These are phyloP conservation scores for Cladobotryum protrusum DNA, from an alignment of 2,329 filamentous ascomycete species.

Conservation along the genomic window DNA sequence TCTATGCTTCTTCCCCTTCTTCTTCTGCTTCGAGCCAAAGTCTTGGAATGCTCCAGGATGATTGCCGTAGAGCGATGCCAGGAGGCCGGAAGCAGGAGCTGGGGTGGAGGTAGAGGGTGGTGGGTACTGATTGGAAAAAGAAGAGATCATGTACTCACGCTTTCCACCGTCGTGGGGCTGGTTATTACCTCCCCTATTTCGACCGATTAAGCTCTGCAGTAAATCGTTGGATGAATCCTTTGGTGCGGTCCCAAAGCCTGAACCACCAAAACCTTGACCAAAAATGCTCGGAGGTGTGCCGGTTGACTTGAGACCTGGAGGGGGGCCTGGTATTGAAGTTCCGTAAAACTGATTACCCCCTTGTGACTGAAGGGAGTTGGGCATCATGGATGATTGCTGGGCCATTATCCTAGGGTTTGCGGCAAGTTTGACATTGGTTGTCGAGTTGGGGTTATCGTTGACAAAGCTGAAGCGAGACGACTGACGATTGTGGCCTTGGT, in stretches of 20 bases:
- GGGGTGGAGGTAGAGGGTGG: constrained; percentile 73
- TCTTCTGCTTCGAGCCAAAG: constrained; percentile 94
- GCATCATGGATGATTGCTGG: constrained; percentile 85
- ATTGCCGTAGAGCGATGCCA: constrained; percentile 85
- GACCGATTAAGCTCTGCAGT: constrained; percentile 75
- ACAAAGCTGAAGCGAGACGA: constrained; percentile 83
- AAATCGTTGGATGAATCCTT: constrained; percentile 63
- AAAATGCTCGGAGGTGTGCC: constrained; percentile 95
- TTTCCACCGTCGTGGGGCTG: constrained; percentile 82
- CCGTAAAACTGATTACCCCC: constrained; percentile 69
- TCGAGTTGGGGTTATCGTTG: constrained; percentile 56
- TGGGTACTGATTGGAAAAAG: constrained; percentile 81
- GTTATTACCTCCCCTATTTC: constrained; percentile 58
- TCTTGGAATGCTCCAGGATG: constrained; percentile 85
- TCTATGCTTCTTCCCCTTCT: constrained; percentile 99
- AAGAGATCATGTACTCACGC: constrained; percentile 98
- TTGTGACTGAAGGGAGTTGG: constrained; percentile 54
- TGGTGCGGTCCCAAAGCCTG: constrained; percentile 59
- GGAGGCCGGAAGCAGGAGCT: constrained; percentile 83
- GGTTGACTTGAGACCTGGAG: constrained; percentile 90
- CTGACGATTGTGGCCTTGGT: constrained; percentile 69
- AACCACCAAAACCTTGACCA: constrained; percentile 76
- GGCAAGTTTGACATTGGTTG: constrained; percentile 64
- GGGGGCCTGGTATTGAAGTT: constrained; percentile 82
- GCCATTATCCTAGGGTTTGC: constrained; percentile 75